Evolutionary conservation across 805 yeast genomes (phyloP).

Genomic region (Kluyveromyces nonfermentans): DNA sequence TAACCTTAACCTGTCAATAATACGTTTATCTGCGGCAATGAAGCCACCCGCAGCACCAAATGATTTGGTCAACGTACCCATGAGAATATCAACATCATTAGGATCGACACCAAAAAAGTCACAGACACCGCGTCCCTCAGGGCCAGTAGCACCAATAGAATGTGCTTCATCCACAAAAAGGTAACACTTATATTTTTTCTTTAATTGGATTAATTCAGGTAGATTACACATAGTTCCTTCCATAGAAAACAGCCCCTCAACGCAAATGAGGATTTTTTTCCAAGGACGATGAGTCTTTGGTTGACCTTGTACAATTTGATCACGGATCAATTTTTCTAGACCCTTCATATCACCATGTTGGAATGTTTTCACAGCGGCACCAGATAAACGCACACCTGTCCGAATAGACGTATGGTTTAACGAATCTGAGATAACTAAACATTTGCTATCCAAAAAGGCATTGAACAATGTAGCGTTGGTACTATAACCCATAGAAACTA

Average conservation of each 20-base stretch:
- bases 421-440: slow-evolving; percentile 88
- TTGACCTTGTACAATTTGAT: slow-evolving; percentile 87
- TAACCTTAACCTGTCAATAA: slow-evolving; percentile 67
- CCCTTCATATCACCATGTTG: slow-evolving; percentile 83
- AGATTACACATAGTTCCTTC: slow-evolving; percentile 84
- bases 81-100: slow-evolving; percentile 65
- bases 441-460: slow-evolving; percentile 74
- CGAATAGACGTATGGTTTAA: slow-evolving; percentile 93
- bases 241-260: slow-evolving; percentile 89
- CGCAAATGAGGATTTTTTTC: slow-evolving; percentile 76
- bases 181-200: slow-evolving; percentile 79
- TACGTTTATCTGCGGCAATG: slow-evolving; percentile 61
- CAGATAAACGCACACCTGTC: slow-evolving; percentile 86
- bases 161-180: slow-evolving; percentile 96
- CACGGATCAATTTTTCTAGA: slow-evolving; percentile 68
- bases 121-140: slow-evolving; percentile 87
- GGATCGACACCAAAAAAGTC: slow-evolving; percentile 84
- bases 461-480: slow-evolving; percentile 86
- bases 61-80: slow-evolving; percentile 97
- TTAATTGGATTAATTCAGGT: slow-evolving; percentile 63
- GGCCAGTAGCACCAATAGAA: slow-evolving; percentile 98
- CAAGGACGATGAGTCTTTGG: slow-evolving; percentile 94
- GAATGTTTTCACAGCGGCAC: slow-evolving; percentile 86
- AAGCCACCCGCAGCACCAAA: slow-evolving; percentile 99
- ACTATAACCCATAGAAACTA: slow-evolving; percentile 92